phyloP scores from a whole-genome alignment of 345 rosid species.

The Hibiscus mutabilis region DNA sequence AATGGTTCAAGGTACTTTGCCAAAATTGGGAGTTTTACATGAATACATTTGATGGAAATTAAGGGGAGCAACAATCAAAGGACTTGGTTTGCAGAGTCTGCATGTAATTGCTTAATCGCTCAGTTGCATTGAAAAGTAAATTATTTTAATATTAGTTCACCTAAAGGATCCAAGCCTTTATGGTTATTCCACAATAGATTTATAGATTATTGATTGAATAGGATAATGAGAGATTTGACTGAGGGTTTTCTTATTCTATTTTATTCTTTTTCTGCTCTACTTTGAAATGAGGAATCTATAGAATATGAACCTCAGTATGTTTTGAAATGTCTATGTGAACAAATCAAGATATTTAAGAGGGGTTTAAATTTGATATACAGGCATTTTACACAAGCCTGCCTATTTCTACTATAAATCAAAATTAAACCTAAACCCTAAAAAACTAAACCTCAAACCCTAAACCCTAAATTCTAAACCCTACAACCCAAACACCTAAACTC shows the following conservation, averaged over 20 bases:
- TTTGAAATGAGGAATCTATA: background rate
- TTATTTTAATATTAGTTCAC: background rate
- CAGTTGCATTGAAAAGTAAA: background rate
- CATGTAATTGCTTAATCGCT: background rate
- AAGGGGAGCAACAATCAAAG: background rate
- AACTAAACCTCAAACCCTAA: too few species aligned
- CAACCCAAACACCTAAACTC: too few species aligned
- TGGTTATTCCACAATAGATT: background rate
- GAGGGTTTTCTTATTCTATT: background rate
- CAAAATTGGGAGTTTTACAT: background rate
- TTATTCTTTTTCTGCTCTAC: background rate
- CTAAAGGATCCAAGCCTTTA: background rate
- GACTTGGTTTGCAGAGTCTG: background rate
- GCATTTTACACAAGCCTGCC: too few species aligned
- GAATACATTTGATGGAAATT: background rate
- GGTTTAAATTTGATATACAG: too few species aligned
- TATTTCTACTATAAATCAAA: too few species aligned
- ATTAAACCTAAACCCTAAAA: too few species aligned
- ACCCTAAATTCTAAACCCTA: too few species aligned
- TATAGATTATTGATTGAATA: background rate
- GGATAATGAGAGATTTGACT: background rate
- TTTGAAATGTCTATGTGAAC: background rate
- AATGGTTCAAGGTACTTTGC: background rate
- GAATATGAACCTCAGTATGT: background rate
- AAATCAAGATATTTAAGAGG: background rate